Base-by-base conservation (phyloP, 352 stramenopile genomes). In the Phytophthora meadii region DNA sequence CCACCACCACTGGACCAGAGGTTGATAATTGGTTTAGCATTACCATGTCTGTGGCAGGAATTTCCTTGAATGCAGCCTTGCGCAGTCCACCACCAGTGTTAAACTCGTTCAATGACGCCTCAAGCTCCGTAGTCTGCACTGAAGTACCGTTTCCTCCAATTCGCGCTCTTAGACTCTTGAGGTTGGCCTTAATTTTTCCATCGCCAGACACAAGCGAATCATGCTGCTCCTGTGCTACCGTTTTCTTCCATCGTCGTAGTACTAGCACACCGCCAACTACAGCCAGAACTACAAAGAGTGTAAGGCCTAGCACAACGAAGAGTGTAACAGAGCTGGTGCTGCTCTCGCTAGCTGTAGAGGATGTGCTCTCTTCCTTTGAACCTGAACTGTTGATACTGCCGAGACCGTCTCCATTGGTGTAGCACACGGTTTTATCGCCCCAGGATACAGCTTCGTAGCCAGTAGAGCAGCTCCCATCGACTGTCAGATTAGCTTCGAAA, bases 41-140 rank as follows among this genome's bases (percentile, higher is more conserved):
- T 3, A 73, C 64, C 12, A 93, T 56, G 25, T 88, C 78, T 0
- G 56, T 36, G 0, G 57, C 42, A 3, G 73, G 67, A 22, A 93
- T 90, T 25, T 89, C 82, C 30, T 76, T 77, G 57, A 89, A 90
- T 15, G 68, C 81, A 30, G 79, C 70, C 57, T 89, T 84, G 22
- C 79, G 81, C 15, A 79, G 59, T n/a, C 69, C 73, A n/a, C 71
- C 57, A 30, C 82, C 68, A 25, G 57, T 59, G 56, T 72, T 74
- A 14, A 68, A 77, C 25, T 82, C 74, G 53, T 81, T 79, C 27
- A 79, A 49, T 14, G 74, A 82, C 42, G 65, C 45, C 32, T 82
- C 67, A 3, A 82, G 51, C 27, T 70, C 70, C 0, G 67, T 75
- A 12, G 59, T 59, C 45, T 72, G 62, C 2, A 68, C 22, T 2